Conservation (phyloP, 2,329 filamentous ascomycete genomes). For the Neoarthrinium moseri region DNA sequence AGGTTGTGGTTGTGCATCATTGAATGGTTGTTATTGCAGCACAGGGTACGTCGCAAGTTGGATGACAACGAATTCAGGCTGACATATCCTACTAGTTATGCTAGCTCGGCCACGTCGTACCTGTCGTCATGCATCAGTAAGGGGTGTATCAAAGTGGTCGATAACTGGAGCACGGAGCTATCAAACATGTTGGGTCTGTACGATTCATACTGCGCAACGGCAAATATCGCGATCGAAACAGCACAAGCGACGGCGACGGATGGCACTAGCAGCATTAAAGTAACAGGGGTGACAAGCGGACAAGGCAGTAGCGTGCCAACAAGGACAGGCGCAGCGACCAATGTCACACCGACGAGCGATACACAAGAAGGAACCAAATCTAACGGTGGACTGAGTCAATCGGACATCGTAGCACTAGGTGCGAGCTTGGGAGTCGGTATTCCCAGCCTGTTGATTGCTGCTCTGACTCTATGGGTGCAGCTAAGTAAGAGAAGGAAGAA, state of each 20-base stretch:
- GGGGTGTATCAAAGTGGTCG: constrained; percentile 17
- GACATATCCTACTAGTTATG: too few relatives aligned
- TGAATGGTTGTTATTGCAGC: constrained; percentile 25
- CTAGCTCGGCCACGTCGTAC: constrained; percentile 21
- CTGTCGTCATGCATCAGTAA: constrained; percentile 20
- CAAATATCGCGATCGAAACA: constrained; percentile 15
- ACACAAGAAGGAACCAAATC: neutral
- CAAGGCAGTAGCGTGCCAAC: constrained; percentile 4
- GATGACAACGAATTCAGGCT: too few relatives aligned
- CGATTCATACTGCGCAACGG: constrained; percentile 21
- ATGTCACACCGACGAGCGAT: neutral
- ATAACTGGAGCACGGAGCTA: constrained; percentile 18
- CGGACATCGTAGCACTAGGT: constrained; percentile 22
- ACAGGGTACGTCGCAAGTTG: constrained; percentile 13
- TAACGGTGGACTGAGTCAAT: constrained; percentile 20
- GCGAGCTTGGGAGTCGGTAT: constrained; percentile 25
- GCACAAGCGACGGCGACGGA: constrained; percentile 7
- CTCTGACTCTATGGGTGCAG: constrained; percentile 17
- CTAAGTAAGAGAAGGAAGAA: constrained; percentile 16
- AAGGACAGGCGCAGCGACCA: neutral
- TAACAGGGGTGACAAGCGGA: constrained; percentile 3
- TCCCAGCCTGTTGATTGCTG: constrained; percentile 32
- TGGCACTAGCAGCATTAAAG: neutral
- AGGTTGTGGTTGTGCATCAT: constrained; percentile 20
- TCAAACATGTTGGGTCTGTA: constrained; percentile 20